A percentile compares a stretch with the other conserved stretches of the same genome.
These are phyloP conservation scores for Sarocladiaceae sp. DNA, from an alignment of 2,329 filamentous ascomycete genomes.

Conservation along the genomic window DNA sequence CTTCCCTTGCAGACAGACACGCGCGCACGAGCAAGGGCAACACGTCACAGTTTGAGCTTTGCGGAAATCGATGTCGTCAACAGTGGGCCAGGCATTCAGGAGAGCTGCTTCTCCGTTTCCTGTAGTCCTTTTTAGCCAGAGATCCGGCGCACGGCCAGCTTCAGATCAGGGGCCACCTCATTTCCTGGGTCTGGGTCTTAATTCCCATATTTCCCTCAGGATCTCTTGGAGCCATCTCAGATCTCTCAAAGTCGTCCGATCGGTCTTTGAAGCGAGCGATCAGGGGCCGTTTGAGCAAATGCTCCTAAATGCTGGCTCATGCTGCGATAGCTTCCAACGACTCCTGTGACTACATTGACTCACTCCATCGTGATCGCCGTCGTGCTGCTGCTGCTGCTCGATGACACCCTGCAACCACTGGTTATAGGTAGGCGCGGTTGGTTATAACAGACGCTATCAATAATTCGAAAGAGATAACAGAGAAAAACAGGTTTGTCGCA, in stretches of 20 bases:
- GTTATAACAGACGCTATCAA: no score
- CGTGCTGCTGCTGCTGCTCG: no score
- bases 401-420: no score
- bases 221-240: constrained; percentile 1
- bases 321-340: no score
- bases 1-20: no score
- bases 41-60: no score
- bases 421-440: no score
- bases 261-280: not conserved
- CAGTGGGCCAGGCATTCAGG: constrained; percentile 1
- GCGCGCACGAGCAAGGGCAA: no score
- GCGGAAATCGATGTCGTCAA: constrained; percentile 8
- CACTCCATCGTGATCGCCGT: no score
- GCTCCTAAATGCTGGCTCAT: not conserved
- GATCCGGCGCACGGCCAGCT: not conserved
- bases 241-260: constrained; percentile 6
- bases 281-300: not conserved
- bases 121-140: not conserved
- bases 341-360: no score
- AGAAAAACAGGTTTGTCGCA: constrained; percentile 3
- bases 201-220: constrained; percentile 1
- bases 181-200: not conserved
- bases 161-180: not conserved
- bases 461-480: no score
- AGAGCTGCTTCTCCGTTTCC: not conserved